Evolutionary conservation across 2,329 filamentous ascomycete species (phyloP).

Genomic region (Trichoderma sp.): DNA sequence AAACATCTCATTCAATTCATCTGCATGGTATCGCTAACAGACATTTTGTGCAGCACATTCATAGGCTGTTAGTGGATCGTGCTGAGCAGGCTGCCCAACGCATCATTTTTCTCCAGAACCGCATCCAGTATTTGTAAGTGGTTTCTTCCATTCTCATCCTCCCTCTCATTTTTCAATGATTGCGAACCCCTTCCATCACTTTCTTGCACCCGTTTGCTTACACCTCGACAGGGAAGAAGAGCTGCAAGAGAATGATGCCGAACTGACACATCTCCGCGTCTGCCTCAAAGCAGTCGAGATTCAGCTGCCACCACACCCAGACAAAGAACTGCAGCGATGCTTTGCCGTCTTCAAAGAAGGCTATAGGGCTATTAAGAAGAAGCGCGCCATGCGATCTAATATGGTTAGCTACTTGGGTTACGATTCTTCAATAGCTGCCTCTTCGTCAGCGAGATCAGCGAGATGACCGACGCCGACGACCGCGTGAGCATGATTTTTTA

Average conservation of each 20-base stretch:
- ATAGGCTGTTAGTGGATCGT: conserved; percentile 57
- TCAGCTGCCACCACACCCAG: conserved; percentile 51
- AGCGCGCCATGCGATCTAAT: conserved; percentile 37
- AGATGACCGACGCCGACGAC: conserved; percentile 18
- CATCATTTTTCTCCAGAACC: conserved; percentile 59
- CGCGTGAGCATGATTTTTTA: background rate
- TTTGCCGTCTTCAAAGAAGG: conserved; percentile 62
- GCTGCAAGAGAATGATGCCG: conserved; percentile 55
- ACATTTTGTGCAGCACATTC: conserved; percentile 51
- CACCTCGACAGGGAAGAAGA: conserved; percentile 50
- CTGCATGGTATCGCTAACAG: background rate
- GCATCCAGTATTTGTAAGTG: conserved; percentile 56
- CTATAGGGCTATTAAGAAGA: conserved; percentile 50
- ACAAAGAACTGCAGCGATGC: conserved; percentile 57
- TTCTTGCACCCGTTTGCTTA: background rate
- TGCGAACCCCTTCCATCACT: conserved; percentile 11
- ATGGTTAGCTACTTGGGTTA: conserved; percentile 31
- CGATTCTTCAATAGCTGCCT: conserved; percentile 29
- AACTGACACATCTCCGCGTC: conserved; percentile 61
- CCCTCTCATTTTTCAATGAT: background rate
- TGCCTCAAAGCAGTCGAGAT: conserved; percentile 62
- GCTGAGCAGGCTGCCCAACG: conserved; percentile 57
- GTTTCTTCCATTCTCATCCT: conserved; percentile 4
- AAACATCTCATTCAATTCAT: background rate
- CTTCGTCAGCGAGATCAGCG: conserved; percentile 25